These are phyloP conservation scores for Aspergillus sclerotioniger DNA, from an alignment of 495 filamentous ascomycete species.

Conservation along the genomic window DNA sequence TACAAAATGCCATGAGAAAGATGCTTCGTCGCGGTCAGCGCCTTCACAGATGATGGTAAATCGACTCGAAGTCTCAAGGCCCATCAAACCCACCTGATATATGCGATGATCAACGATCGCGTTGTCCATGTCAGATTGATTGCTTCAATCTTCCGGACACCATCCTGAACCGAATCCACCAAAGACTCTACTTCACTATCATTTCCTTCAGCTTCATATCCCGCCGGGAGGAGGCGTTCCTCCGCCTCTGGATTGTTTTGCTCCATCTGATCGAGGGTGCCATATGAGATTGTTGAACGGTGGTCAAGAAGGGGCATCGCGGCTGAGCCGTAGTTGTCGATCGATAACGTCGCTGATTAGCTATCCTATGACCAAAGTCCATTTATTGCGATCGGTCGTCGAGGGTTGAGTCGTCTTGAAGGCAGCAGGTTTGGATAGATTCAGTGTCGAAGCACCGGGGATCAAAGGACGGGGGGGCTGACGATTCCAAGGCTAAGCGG, in stretches of 20 bases:
- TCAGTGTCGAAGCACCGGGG: conserved; percentile 1
- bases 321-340: conserved; percentile 14
- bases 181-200: conserved; percentile 24
- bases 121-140: conserved; percentile 57
- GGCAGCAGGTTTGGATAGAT: neutral
- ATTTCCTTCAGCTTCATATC: conserved; percentile 28
- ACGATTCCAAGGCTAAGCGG: conserved; percentile 3
- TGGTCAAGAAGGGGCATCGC: conserved; percentile 41
- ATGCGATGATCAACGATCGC: conserved; percentile 51
- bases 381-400: conserved; percentile 22
- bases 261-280: conserved; percentile 33
- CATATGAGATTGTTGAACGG: conserved; percentile 39
- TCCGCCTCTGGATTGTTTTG: conserved; percentile 30
- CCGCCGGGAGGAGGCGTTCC: conserved; percentile 34
- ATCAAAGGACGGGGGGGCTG: conserved; percentile 1
- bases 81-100: conserved; percentile 47
- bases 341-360: conserved; percentile 4
- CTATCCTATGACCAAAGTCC: conserved; percentile 18
- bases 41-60: neutral
- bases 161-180: conserved; percentile 46
- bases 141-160: conserved; percentile 56
- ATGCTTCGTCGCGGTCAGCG: conserved; percentile 42
- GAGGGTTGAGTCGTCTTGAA: conserved; percentile 4
- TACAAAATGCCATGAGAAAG: conserved; percentile 56
- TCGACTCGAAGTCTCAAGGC: conserved; percentile 11